Base-by-base conservation (phyloP, 192 early-diverging fungal species). In the Rhizophagus sp. region DNA sequence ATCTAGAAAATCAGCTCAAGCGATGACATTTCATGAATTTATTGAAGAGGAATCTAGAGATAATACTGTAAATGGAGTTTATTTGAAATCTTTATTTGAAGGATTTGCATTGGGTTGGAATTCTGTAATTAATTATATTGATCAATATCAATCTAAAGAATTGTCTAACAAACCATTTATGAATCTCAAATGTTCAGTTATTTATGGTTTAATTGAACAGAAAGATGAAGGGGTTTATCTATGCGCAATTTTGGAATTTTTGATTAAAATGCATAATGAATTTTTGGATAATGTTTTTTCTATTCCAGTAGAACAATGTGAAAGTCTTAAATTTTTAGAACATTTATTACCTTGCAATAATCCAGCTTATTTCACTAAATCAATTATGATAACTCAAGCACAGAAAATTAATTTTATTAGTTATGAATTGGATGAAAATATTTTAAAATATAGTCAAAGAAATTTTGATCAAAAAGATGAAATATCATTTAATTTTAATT, bases 381-480 rank as follows among this genome's bases (percentile, higher is more conserved):
- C 52, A 15, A 19, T 57, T 19, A 57, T 17, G 15, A 15, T 57
- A 15, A 4, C 52, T 5, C 15, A 57, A 19, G 52, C 52, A 57
- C 3, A 19, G 4, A 17, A 57, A 4, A 19, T 57, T 17, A 17
- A 57, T 57, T 57, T 80, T 33, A 62, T 80, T 39, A 30, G 30
- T 24, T 75, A 75, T 52, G 79, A 80, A 52, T 76, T 47, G 7
- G 61, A 41, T 36, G n/a, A 15, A 6, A 24, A 68, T 1, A 30
- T 79, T 50, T 73, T 79, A 15, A 47, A 73, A 73, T 74, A 73
- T 49, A 57, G 49, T 61, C 78, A 73, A 25, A 25, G 36, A 24
- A 67, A 62, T 36, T 10, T 68, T n/a, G 44, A 67, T 2, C 41
- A 44, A 10, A 1, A 22, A 73, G 1, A 44, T 41, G 44, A 71